A percentile compares a stretch with the other conserved stretches of the same genome.
Conservation (phyloP, 306 rosid genomes). For the Vigna trinervia region DNA sequence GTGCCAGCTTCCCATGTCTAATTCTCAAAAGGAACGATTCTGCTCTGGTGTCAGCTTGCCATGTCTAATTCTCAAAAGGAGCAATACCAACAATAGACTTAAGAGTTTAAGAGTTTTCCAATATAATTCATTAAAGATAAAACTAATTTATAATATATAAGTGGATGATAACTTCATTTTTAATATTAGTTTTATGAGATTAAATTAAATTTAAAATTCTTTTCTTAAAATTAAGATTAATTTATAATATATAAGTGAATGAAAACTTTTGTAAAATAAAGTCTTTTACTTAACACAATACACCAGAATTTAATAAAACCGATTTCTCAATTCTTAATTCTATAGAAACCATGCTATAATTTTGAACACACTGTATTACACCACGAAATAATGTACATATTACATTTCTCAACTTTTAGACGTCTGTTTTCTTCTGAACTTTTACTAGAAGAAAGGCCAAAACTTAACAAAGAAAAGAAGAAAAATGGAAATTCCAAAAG, state of each 20-base stretch:
- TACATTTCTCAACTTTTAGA: neutral
- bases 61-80: constrained; percentile 18
- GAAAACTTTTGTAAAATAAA: too few species aligned
- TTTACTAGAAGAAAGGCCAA: neutral
- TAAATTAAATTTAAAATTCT: too few species aligned
- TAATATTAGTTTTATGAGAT: too few species aligned
- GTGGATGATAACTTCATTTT: too few species aligned
- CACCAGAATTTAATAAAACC: neutral
- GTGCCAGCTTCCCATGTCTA: neutral
- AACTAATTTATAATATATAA: too few species aligned
- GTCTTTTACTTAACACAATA: neutral
- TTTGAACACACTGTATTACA: constrained; percentile 7
- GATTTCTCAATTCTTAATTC: constrained; percentile 7
- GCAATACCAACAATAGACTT: neutral
- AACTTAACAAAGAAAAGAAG: neutral
- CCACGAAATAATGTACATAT: constrained; percentile 31
- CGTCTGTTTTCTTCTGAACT: neutral
- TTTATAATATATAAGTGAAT: too few species aligned
- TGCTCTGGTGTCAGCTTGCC: neutral
- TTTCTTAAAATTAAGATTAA: too few species aligned
- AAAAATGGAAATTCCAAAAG: neutral
- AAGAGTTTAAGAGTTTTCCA: too few species aligned
- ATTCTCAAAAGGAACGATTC: constrained; percentile 12
- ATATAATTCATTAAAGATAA: too few species aligned
- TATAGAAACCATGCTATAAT: neutral